Evolutionary conservation across 176 grass and related monocot species (phyloP), one percentile per base, ranked within the genome.

Genomic region (Oryza brachyantha): DNA sequence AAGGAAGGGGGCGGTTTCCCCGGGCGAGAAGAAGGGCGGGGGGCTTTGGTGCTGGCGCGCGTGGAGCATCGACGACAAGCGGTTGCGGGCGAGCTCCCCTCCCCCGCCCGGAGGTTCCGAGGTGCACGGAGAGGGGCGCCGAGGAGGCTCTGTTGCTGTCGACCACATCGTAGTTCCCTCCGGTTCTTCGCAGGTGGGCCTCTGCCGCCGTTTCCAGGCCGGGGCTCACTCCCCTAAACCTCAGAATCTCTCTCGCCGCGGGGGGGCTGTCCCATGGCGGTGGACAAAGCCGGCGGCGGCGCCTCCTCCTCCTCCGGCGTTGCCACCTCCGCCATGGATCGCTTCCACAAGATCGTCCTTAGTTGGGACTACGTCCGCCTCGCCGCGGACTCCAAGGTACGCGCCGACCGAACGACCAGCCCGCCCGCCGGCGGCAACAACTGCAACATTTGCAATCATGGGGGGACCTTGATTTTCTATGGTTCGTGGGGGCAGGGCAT

Each of bases 331-430:
- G 58, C 89, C 65, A 37, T 85, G 31, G 75, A 78, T 62, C 95
- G 92, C 40, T 94, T 98, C 78, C 83, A 89, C 21, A 92, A 84
- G 74, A 82, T 98, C 66, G 83, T 94, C 35, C 95, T 98, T 66
- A 87, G 95, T 32, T 98, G 95, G 95, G 92, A 98, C 66, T 98
- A 98, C 83, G 41, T 88, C 85, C 85, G 81, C 61, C 85, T 98
- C 66, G 40, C 89, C 54, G 27, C 85, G 48, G 95, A 94, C 76
- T 81, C 89, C 87, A 71, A 86, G 75, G 95, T 98, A 86, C 27
- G 17, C 13, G 8, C 39, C 19, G 1, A 10, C 24, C 40, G 10
- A 29, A n/a, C n/a, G n/a, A n/a, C n/a, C n/a, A n/a, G n/a, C n/a
- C 75, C 62, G 7, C 7, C 0, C 37, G 37, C 35, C 5, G 3